A percentile compares a stretch with the other conserved stretches of the same genome.
Conservation (phyloP, 768 basidiomycete species). For the Trametopsis cervina region DNA sequence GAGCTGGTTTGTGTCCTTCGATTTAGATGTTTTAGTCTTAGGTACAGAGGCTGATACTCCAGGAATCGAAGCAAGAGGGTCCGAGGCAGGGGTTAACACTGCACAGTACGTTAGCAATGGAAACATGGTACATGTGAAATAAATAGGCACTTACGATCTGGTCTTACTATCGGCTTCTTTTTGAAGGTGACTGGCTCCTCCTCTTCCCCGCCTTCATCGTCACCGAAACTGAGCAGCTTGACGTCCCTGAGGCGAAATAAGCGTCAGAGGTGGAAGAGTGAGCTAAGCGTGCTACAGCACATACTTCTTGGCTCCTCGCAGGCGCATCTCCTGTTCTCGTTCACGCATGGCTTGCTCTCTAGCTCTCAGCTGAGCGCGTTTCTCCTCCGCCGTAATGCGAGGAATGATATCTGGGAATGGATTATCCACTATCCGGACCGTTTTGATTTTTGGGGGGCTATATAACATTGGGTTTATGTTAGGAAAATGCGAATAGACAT, state of each 20-base stretch:
- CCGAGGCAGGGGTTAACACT: slow-evolving; percentile 6
- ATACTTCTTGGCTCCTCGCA: slow-evolving; percentile 85
- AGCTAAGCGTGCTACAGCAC: slow-evolving; percentile 17
- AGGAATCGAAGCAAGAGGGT: slow-evolving; percentile 16
- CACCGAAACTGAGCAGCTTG: slow-evolving; percentile 82
- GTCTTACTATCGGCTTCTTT: slow-evolving; percentile 79
- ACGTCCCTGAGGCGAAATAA: slow-evolving; percentile 57
- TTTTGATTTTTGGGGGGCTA: slow-evolving; percentile 89
- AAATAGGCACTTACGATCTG: slow-evolving; percentile 58
- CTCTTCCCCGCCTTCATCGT: slow-evolving; percentile 53
- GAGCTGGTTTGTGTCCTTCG: slow-evolving; percentile 7
- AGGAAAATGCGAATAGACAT: no score
- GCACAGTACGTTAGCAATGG: not conserved
- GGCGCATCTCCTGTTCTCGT: slow-evolving; percentile 65
- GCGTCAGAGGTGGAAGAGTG: not conserved
- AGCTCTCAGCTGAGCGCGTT: slow-evolving; percentile 76
- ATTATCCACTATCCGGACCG: slow-evolving; percentile 81
- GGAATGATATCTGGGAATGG: slow-evolving; percentile 95
- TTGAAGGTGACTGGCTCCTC: slow-evolving; percentile 43
- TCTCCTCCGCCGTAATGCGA: slow-evolving; percentile 92
- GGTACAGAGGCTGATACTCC: slow-evolving; percentile 3
- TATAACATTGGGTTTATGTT: not conserved
- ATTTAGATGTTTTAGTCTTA: slow-evolving; percentile 15
- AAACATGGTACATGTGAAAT: not conserved
- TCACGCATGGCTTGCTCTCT: slow-evolving; percentile 69